Evolutionary conservation across 1,139 yeast species (phyloP).

Genomic region (Magnusiomyces sp.): DNA sequence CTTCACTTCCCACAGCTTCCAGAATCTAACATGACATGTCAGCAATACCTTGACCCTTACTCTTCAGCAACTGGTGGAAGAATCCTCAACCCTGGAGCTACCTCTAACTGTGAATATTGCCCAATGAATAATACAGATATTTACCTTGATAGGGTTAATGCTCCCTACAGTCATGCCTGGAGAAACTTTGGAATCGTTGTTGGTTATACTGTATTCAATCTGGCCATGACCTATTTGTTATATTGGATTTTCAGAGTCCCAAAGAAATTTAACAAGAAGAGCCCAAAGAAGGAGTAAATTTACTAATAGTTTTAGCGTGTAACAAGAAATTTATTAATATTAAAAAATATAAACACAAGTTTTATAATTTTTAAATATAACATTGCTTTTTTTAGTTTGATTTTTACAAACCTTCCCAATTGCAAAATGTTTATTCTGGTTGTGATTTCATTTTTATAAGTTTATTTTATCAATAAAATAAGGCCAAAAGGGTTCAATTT

Average conservation of each 20-base stretch:
- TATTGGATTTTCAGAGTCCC: constrained; percentile 35
- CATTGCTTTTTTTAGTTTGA: too few species aligned
- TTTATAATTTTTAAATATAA: too few species aligned
- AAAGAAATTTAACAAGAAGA: constrained; percentile 10
- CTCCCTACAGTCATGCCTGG: constrained; percentile 45
- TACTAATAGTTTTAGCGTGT: too few species aligned
- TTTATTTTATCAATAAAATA: too few species aligned
- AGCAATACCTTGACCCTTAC: constrained; percentile 39
- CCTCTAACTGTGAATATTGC: constrained; percentile 53
- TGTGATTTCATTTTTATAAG: too few species aligned
- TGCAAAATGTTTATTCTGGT: too few species aligned
- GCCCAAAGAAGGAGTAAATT: too few species aligned
- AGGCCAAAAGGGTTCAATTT: too few species aligned
- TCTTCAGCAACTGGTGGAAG: constrained; percentile 42
- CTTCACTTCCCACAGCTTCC: too few species aligned
- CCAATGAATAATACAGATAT: constrained; percentile 45
- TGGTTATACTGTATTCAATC: constrained; percentile 44
- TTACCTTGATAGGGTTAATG: constrained; percentile 40
- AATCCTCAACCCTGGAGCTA: constrained; percentile 44
- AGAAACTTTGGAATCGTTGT: constrained; percentile 51
- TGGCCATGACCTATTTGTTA: constrained; percentile 56
- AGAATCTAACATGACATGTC: constrained; percentile 36
- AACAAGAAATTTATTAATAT: too few species aligned
- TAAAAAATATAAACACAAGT: too few species aligned
- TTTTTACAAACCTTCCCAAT: too few species aligned